Conservation (phyloP, 2,329 filamentous ascomycete genomes). For the Samsoniella hepiali region DNA sequence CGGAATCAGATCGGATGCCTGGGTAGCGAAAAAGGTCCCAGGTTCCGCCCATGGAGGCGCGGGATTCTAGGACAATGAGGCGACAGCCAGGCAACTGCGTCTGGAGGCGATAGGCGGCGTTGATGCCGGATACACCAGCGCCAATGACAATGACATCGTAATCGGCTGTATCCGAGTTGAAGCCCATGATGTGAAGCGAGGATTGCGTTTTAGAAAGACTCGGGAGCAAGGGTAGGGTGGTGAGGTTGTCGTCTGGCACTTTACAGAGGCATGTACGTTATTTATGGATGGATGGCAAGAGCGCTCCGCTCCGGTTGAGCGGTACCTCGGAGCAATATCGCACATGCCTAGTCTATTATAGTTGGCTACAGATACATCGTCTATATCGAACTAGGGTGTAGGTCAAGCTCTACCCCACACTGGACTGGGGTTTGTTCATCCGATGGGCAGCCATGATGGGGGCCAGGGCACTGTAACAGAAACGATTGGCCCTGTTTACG, state of each 20-base stretch:
- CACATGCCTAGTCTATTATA: no score
- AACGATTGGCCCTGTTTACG: no score
- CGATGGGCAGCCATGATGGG: not conserved
- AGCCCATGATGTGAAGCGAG: not conserved
- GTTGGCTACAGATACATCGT: not conserved
- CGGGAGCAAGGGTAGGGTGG: not conserved
- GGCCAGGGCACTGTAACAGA: no score
- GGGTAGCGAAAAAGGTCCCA: slow-evolving; percentile 73
- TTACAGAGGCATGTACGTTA: no score
- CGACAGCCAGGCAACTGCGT: slow-evolving; percentile 52
- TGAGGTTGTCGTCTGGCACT: not conserved
- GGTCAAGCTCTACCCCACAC: not conserved
- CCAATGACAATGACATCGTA: slow-evolving; percentile 53
- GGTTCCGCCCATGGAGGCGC: slow-evolving; percentile 63
- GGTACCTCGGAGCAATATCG: not conserved
- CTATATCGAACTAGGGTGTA: not conserved
- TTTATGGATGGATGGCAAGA: no score
- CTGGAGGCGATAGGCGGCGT: slow-evolving; percentile 64
- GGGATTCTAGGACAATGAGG: slow-evolving; percentile 50
- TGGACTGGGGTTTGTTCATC: not conserved
- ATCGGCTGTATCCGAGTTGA: no score
- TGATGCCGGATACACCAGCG: slow-evolving; percentile 68
- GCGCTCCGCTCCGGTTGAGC: not conserved
- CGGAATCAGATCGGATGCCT: slow-evolving; percentile 60
- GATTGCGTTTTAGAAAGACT: not conserved